Evolutionary conservation across 768 basidiomycete genomes (phyloP).

Genomic region (Leccinum uliginosum): DNA sequence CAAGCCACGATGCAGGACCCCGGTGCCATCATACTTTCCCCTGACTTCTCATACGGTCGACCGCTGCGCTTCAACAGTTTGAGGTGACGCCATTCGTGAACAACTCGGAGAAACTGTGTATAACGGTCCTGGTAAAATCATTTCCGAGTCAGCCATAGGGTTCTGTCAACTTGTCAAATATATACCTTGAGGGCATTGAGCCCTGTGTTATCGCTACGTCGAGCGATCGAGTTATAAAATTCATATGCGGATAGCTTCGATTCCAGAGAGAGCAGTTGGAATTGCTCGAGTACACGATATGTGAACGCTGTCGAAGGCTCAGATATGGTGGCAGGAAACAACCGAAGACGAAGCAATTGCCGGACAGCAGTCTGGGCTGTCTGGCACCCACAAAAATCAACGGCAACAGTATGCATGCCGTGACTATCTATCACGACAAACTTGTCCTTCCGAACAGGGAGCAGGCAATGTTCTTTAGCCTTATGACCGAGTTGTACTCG

Average conservation of each 20-base stretch:
- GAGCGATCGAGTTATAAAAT: not conserved
- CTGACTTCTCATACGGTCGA: not conserved
- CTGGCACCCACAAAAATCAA: not conserved
- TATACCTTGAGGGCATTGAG: not conserved
- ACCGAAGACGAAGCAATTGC: not conserved
- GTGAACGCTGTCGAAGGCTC: not conserved
- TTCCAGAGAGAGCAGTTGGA: not conserved
- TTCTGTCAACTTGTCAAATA: not conserved
- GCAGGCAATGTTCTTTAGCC: not conserved
- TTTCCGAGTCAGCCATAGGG: not conserved
- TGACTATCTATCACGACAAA: not conserved
- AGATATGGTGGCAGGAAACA: not conserved
- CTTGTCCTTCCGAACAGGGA: not conserved
- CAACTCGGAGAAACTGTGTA: slow-evolving; percentile 10
- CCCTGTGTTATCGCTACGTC: not conserved
- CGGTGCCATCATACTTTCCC: not conserved
- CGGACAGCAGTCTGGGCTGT: not conserved
- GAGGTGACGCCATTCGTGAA: slow-evolving; percentile 21
- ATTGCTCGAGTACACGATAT: not conserved
- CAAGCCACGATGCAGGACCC: not conserved
- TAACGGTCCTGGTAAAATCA: slow-evolving; percentile 9
- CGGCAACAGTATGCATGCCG: not conserved
- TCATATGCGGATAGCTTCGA: not conserved
- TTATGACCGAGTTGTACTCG: not conserved
- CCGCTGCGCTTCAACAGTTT: slow-evolving; percentile 10